phyloP scores from a whole-genome alignment of 2,329 filamentous ascomycete genomes.

The Aspergillus puulaauensis region DNA sequence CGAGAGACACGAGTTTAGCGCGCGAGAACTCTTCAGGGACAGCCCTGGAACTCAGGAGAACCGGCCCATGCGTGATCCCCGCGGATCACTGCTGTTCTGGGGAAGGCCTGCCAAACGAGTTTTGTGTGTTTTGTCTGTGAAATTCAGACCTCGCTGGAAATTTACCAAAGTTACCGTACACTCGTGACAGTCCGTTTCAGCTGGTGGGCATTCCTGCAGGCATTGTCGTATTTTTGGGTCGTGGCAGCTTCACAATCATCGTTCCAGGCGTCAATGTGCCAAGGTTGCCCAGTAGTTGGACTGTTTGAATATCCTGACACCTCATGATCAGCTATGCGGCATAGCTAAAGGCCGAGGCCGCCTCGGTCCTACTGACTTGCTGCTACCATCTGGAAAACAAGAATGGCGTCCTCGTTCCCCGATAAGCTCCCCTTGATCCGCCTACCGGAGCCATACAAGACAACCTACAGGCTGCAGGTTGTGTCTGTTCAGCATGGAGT shows the following conservation, averaged over 20 bases:
- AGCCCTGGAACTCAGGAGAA: neutral
- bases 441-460: conserved; percentile 22
- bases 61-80: neutral
- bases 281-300: neutral
- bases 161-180: neutral
- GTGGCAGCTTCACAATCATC: neutral
- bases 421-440: conserved; percentile 15
- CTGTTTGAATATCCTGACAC: neutral
- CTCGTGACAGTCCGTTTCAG: neutral
- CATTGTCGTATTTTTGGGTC: neutral
- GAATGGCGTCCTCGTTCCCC: neutral
- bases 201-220: too few species aligned
- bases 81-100: neutral
- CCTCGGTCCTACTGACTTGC: neutral
- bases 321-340: neutral
- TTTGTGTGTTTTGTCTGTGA: neutral
- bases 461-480: conserved; percentile 17
- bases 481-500: conserved; percentile 15
- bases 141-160: neutral
- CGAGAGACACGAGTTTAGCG: conserved; percentile 7
- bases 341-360: too few species aligned
- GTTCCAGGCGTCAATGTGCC: neutral
- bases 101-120: neutral
- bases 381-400: neutral
- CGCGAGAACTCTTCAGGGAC: neutral